Evolutionary conservation across 2,329 filamentous ascomycete species (phyloP).

Genomic region (Colletotrichum abscissum): DNA sequence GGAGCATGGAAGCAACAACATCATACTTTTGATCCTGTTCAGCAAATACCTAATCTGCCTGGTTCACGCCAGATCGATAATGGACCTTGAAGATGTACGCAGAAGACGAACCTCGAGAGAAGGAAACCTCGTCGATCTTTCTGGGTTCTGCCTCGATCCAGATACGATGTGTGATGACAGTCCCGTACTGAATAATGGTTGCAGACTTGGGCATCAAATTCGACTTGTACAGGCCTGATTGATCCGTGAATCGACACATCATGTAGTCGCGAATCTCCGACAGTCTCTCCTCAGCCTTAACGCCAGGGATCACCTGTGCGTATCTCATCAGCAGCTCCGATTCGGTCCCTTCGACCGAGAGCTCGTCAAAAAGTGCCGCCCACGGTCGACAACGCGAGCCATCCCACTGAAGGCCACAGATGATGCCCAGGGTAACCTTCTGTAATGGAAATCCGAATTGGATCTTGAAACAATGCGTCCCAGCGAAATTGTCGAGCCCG

Average conservation of each 20-base stretch:
- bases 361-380: not conserved
- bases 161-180: not conserved
- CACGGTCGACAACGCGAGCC: not conserved
- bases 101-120: not conserved
- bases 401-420: constrained; percentile 2
- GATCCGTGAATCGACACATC: not conserved
- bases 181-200: not conserved
- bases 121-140: not conserved
- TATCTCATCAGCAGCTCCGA: not conserved
- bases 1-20: too few relatives aligned
- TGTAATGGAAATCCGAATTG: not conserved
- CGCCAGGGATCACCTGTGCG: not conserved
- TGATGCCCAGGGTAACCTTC: not conserved
- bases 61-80: not conserved
- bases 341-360: not conserved
- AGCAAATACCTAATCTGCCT: not conserved
- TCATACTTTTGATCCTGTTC: not conserved
- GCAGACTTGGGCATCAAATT: not conserved
- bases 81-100: not conserved
- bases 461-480: not conserved
- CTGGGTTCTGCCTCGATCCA: not conserved
- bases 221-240: not conserved
- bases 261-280: not conserved
- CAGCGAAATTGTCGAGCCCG: not conserved
- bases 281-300: not conserved